Evolutionary conservation across 148 eudicot species (phyloP), one percentile per base, ranked within the genome.

Genomic region (Amaranthus palmeri): DNA sequence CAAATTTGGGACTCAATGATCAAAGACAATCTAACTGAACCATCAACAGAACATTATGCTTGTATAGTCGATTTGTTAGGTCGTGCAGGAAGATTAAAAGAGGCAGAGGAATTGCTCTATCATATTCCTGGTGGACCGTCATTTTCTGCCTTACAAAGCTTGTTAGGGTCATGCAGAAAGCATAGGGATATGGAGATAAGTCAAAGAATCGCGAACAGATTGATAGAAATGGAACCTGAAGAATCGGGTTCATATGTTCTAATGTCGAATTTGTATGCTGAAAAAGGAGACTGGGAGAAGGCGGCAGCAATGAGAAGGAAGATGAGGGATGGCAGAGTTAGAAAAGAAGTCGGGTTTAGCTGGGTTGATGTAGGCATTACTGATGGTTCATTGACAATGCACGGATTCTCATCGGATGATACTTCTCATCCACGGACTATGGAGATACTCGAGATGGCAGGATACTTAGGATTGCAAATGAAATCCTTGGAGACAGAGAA

Each of bases 41-140:
- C 96, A 54, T 82, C 82, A 44, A 56, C 81, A 2, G 90, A 89
- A 86, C 96, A 88, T 76, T 91, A 81, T 63, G 83, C 98, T 25
- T 91, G 91, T 71, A 85, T 95, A 85, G 98, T 95, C 12, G 98
- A 91, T 69, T 86, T 91, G 96, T 84, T 91, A 80, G 97, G 93
- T 18, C 84, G 97, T 44, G 88, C 90, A 14, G 97, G 97, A 68
- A 80, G 88, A 78, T 78, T 95, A 52, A 86, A 85, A 65, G 93
- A 89, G 80, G 98, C 98, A 61, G 97, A 91, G 71, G 86, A 88
- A 45, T 79, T 88, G 61, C 57, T 88, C 71, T 42, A 61, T 67
- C 83, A 65, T 60, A 85, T 91, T 67, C 98, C 93, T 5, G 87
- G 83, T 17, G 87, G 87, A 10, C 86, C 88, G 0, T 83, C 89